Base-by-base conservation (phyloP, 2,329 filamentous ascomycete genomes). In the Aspergillus caelatus region DNA sequence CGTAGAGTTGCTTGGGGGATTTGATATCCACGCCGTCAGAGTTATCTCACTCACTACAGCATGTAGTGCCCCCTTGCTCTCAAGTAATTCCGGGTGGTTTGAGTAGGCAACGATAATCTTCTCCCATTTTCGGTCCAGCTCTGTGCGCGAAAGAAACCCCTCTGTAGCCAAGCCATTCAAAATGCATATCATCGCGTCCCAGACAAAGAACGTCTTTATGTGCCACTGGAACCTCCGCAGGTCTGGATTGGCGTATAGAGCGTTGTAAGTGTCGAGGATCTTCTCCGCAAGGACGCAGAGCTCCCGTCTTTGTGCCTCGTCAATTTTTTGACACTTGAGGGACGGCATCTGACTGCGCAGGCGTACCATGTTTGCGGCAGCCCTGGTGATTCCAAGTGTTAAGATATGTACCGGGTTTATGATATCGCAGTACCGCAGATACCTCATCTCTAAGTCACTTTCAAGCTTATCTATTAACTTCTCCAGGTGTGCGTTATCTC, bases 121-220 rank as follows among this genome's bases (percentile, higher is more conserved):
- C 7, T 70, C 68, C 83, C 83, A 85, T 0, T 77, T 79, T 39
- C 70, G 43, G 36, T 71, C n/a, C 9, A 63, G 43, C 68, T 53
- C 65, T 57, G 21, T 77, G 61, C 55, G 72, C 68, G 46, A 72
- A 73, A 52, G 78, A 61, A 54, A 77, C 67, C 64, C 74, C 71
- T 48, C 41, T 32, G 75, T 72, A 16, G 75, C 65, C 0, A 80
- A 67, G 53, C 76, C 76, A 62, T 68, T 76, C 34, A 85, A 71
- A 30, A 85, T 71, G 66, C 81, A 81, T 14, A 84, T 77, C 50
- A 83, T 77, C 2, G 81, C 77, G 60, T 84, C 82, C 82, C 83
- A 85, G 36, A 80, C 73, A 67, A 83, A 86, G 34, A 81, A 78
- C 12, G 75, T 68, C 30, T 81, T 73, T 39, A 78, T 71, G 56